A percentile compares a stretch with the other conserved stretches of the same genome.
Conservation (phyloP, 2,329 filamentous ascomycete genomes). For the Claviceps sp. region DNA sequence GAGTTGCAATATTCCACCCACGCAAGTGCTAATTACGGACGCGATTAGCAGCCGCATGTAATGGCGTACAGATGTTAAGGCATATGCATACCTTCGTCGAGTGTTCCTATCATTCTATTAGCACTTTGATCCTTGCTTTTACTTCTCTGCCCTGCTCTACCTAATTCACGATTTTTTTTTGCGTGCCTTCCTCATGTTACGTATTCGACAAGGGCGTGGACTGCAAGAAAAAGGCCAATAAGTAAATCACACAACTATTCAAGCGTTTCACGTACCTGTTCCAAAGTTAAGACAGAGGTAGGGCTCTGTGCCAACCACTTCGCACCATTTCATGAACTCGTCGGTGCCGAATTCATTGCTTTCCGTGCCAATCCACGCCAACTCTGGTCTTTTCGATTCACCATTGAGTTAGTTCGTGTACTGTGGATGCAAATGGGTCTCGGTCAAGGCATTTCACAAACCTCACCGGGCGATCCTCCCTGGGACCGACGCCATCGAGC, state of each 20-base stretch:
- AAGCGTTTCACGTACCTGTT: background rate
- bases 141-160: background rate
- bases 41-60: background rate
- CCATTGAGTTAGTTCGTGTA: background rate
- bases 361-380: background rate
- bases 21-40: background rate
- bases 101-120: background rate
- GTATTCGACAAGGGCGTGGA: background rate
- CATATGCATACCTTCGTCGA: background rate
- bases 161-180: background rate
- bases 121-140: background rate
- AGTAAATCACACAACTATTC: too few species aligned
- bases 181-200: background rate
- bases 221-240: background rate
- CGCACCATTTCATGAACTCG: constrained; percentile 1
- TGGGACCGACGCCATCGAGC: background rate
- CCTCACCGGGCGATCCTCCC: background rate
- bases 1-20: constrained; percentile 1
- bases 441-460: background rate
- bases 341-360: background rate
- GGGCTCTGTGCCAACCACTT: background rate
- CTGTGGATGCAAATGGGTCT: background rate
- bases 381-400: background rate
- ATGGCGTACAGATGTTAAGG: background rate
- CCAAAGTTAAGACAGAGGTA: background rate